Evolutionary conservation across 345 rosid genomes (phyloP), one percentile per base, ranked within the genome.

Genomic region (Acer yangbiense): DNA sequence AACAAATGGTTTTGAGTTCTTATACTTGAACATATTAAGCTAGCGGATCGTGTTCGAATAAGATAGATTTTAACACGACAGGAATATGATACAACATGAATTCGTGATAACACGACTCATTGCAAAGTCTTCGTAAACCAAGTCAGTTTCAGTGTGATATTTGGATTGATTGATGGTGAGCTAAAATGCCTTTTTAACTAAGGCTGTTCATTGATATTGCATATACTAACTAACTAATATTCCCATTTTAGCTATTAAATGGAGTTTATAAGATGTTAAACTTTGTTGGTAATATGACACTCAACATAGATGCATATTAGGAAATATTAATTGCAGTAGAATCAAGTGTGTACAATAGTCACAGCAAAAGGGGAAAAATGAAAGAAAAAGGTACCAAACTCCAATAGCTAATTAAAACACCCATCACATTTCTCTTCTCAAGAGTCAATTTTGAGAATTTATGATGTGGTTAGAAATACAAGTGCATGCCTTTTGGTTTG

Each of bases 361-460:
- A 35, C 44, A 0, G 3, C 27, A 3, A 74, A 62, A 14, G 41
- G 25, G 57, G 67, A 41, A 61, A 23, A 60, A 9, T 20, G 76
- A 73, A 73, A 73, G 57, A 62, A 2, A 73, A 61, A 73, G n/a
- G 5, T 16, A 44, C 55, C 61, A 43, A 63, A 50, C 77, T 74
- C 65, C 32, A 20, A 20, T 7, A 60, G 64, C 64, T 60, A n/a
- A 60, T 60, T 60, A 60, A 60, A 60, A 60, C 64, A 8, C 64
- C 10, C 27, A 60, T 29, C 75, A 55, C 27, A 48, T 41, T n/a
- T 27, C 54, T 18, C 11, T 44, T 46, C 12, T 46, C 12, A 29
- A 9, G 5, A 25, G 27, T 18, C 60, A 46, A 63, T 60, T 74
- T 44, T 57, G 39, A 21, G 54, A 29, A 65, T 73, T 60, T 7